These are phyloP conservation scores for Porodaedalea pini DNA, from an alignment of 1,284 basidiomycete genomes.

Conservation along the genomic window DNA sequence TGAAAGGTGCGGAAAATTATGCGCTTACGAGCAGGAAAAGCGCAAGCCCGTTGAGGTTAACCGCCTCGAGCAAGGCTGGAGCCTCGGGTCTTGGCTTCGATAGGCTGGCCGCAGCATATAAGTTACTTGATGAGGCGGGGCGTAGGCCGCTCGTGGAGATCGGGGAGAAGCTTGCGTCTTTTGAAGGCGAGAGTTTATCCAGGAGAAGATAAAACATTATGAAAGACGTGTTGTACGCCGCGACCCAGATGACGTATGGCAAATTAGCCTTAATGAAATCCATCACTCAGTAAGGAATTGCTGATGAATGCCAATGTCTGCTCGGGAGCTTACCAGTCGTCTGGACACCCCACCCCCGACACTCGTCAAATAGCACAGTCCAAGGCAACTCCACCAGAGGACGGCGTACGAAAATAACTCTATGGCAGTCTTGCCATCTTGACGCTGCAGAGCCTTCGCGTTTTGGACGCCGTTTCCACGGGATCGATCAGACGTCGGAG, in stretches of 20 bases:
- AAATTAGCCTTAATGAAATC: slow-evolving; percentile 71
- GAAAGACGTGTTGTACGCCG: slow-evolving; percentile 87
- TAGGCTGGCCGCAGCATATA: slow-evolving; percentile 20
- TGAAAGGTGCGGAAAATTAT: too few relatives aligned
- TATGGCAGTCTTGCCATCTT: slow-evolving; percentile 67
- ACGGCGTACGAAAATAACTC: slow-evolving; percentile 76
- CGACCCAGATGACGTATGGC: slow-evolving; percentile 86
- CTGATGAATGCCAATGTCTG: neutral
- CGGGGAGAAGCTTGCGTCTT: neutral
- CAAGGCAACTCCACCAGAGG: slow-evolving; percentile 73
- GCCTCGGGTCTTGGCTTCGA: slow-evolving; percentile 29
- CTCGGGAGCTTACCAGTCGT: slow-evolving; percentile 55
- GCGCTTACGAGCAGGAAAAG: slow-evolving; percentile 78
- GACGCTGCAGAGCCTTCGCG: slow-evolving; percentile 33
- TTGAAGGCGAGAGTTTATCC: slow-evolving; percentile 45
- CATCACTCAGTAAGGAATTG: neutral
- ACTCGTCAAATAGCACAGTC: slow-evolving; percentile 36
- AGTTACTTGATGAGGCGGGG: slow-evolving; percentile 9
- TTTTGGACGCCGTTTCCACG: slow-evolving; percentile 15
- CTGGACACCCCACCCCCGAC: slow-evolving; percentile 63
- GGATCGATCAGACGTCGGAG: slow-evolving; percentile 5
- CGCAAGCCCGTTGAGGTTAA: slow-evolving; percentile 79
- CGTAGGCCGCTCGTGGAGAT: slow-evolving; percentile 13
- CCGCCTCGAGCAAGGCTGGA: slow-evolving; percentile 69
- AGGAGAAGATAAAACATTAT: slow-evolving; percentile 78